Conservation (phyloP, 2,329 filamentous ascomycete species). For the Tolypocladium amazonense region DNA sequence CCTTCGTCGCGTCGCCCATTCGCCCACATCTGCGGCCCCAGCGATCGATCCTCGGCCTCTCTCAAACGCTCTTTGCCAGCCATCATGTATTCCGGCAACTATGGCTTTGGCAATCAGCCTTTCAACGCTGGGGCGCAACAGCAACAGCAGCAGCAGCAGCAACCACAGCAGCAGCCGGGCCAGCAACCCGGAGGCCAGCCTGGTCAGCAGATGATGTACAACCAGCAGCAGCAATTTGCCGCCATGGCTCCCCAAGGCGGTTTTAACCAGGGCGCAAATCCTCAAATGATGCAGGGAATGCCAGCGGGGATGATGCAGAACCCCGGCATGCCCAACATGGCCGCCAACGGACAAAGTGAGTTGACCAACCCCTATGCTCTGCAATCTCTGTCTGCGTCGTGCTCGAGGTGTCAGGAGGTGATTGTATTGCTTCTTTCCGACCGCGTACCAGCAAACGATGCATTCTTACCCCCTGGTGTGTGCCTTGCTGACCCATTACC, state of each 20-base stretch:
- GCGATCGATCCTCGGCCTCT: not conserved
- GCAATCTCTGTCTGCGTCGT: not conserved
- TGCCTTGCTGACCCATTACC: conserved; percentile 7
- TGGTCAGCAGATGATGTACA: conserved; percentile 48
- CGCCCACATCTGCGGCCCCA: not conserved
- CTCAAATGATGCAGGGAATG: conserved; percentile 44
- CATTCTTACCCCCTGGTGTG: not conserved
- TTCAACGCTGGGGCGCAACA: conserved; percentile 37
- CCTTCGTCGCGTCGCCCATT: not conserved
- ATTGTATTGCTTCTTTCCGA: not conserved
- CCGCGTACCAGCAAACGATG: not conserved
- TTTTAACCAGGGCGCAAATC: conserved; percentile 40
- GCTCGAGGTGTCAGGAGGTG: not conserved
- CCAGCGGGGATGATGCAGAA: conserved; percentile 55
- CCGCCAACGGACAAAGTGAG: conserved; percentile 50
- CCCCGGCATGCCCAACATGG: conserved; percentile 48
- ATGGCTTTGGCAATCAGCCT: conserved; percentile 41
- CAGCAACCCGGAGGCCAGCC: conserved; percentile 24
- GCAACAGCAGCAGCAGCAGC: conserved; percentile 37
- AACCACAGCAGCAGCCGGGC: conserved; percentile 31
- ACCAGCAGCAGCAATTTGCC: conserved; percentile 42
- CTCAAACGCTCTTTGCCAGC: not conserved
- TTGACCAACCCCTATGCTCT: conserved; percentile 9
- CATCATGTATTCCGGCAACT: conserved; percentile 45
- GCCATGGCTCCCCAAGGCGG: conserved; percentile 39